Evolutionary conservation across 2,329 filamentous ascomycete species (phyloP).

Genomic region (Aspergillus sp.): DNA sequence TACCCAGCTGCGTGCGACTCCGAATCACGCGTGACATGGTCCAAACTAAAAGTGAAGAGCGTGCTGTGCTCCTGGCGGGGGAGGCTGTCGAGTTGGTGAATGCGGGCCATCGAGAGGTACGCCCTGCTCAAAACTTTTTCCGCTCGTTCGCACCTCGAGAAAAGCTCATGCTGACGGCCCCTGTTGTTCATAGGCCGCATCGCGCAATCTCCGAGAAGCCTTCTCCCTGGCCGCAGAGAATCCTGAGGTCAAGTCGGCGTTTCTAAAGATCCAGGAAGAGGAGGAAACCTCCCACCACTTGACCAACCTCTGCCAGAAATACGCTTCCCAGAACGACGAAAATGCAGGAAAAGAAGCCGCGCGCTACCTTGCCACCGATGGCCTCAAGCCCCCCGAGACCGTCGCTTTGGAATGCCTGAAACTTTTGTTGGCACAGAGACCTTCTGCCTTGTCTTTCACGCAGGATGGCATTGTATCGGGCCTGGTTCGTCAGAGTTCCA

Average conservation of each 20-base stretch:
- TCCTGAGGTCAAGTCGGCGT: conserved; percentile 35
- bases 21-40: conserved; percentile 33
- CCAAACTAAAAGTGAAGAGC: conserved; percentile 34
- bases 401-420: conserved; percentile 36
- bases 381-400: conserved; percentile 33
- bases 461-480: conserved; percentile 41
- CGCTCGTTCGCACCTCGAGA: no score
- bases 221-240: conserved; percentile 38
- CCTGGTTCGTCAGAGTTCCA: conserved; percentile 34
- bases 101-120: conserved; percentile 38
- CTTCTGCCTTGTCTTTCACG: conserved; percentile 26
- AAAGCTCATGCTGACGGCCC: no score
- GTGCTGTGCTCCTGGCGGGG: conserved; percentile 36
- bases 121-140: no score
- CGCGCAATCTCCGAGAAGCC: conserved; percentile 41
- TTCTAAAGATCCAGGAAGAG: conserved; percentile 36
- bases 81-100: conserved; percentile 40
- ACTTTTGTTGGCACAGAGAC: conserved; percentile 30
- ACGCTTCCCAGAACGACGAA: conserved; percentile 33
- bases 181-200: conserved; percentile 31
- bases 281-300: conserved; percentile 35
- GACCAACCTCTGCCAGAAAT: conserved; percentile 36
- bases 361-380: conserved; percentile 34
- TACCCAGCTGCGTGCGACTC: no score
- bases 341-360: conserved; percentile 36